Percentiles rank a stretch among this genome's conserved stretches.
Evolutionary conservation across 2,329 filamentous ascomycete species (phyloP).

Genomic region (Akanthomyces dipterigenus): DNA sequence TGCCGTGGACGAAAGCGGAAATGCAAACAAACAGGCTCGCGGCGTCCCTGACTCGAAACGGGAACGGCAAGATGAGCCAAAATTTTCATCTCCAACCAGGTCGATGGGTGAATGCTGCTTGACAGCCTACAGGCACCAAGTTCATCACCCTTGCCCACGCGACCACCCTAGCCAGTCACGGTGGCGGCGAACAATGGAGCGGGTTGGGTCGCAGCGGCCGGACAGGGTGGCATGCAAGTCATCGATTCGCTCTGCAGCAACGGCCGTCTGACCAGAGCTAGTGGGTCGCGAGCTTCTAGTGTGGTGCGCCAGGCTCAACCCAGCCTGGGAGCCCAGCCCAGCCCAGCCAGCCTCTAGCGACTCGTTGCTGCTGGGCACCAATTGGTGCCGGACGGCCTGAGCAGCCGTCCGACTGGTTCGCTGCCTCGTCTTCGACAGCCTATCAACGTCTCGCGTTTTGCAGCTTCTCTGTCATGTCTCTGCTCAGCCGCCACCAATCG

Average conservation of each 20-base stretch:
- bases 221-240: conserved; percentile 10
- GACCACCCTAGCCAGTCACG: conserved; percentile 1
- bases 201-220: conserved; percentile 2
- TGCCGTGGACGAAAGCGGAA: conserved; percentile 1
- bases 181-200: conserved; percentile 7
- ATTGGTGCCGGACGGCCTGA: background rate
- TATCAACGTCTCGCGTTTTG: conserved; percentile 6
- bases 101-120: background rate
- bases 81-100: background rate
- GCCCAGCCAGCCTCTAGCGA: background rate
- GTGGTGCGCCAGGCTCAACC: conserved; percentile 1
- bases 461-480: background rate
- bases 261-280: conserved; percentile 9
- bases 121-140: too few relatives aligned
- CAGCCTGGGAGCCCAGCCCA: conserved; percentile 6
- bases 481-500: conserved; percentile 13
- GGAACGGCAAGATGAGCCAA: background rate
- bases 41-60: conserved; percentile 9
- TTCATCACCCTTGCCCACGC: conserved; percentile 7
- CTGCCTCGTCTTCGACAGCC: background rate
- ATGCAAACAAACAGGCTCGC: background rate
- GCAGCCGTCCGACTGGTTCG: conserved; percentile 10
- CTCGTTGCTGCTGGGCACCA: background rate
- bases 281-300: conserved; percentile 7
- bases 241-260: conserved; percentile 13